Percentiles rank a stretch among this genome's conserved stretches.
These are phyloP conservation scores for Hirschioporus abietinus DNA, from an alignment of 768 basidiomycete genomes.

Conservation along the genomic window DNA sequence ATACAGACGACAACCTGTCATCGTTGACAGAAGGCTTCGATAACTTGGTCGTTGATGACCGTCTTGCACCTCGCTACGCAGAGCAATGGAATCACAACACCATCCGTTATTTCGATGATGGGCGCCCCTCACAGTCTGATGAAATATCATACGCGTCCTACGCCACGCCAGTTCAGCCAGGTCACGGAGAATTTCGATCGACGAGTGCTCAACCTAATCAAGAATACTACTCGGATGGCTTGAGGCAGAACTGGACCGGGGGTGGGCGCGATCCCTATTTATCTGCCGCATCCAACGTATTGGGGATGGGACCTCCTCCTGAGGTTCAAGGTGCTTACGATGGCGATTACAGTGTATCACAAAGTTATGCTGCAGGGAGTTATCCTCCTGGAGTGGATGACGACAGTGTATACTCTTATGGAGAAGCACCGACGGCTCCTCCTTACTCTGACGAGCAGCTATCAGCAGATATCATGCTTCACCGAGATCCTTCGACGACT, in stretches of 20 bases:
- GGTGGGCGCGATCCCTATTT: slow-evolving; percentile 56
- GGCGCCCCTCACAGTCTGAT: background rate
- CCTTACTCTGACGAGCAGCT: background rate
- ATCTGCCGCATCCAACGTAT: slow-evolving; percentile 72
- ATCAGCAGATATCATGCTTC: slow-evolving; percentile 5
- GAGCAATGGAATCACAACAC: background rate
- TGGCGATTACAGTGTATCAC: slow-evolving; percentile 4
- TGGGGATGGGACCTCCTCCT: slow-evolving; percentile 70
- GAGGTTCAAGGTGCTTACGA: slow-evolving; percentile 11
- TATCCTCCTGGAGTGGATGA: background rate
- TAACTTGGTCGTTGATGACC: background rate
- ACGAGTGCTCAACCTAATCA: slow-evolving; percentile 6
- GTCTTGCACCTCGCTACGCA: background rate
- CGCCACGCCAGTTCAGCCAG: background rate
- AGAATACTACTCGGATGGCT: background rate
- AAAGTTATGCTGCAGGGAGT: background rate
- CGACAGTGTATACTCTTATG: background rate
- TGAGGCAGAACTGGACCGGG: background rate
- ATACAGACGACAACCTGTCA: background rate
- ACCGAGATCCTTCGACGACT: slow-evolving; percentile 8
- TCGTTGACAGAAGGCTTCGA: background rate
- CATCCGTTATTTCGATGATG: background rate
- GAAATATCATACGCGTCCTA: background rate
- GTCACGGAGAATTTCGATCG: background rate
- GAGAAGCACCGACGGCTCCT: background rate